Evolutionary conservation across 2,329 filamentous ascomycete species (phyloP).

Genomic region (Bretziella fagacearum): DNA sequence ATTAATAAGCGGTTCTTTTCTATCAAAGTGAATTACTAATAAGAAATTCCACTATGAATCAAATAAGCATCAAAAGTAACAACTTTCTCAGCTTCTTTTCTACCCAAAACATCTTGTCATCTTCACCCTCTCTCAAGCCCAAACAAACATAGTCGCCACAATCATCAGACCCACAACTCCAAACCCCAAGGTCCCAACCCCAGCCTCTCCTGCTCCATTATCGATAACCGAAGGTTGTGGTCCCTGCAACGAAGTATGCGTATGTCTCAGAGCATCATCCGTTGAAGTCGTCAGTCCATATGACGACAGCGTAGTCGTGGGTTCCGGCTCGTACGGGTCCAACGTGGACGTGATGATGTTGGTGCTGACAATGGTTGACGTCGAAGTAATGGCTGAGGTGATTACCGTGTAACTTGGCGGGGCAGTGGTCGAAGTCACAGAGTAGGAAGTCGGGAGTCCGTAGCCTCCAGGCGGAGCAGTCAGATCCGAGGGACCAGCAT

Average conservation of each 20-base stretch:
- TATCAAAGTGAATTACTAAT: neutral
- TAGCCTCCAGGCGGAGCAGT: conserved; percentile 1
- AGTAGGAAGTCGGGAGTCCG: neutral
- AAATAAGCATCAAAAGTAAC: neutral
- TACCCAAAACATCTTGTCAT: neutral
- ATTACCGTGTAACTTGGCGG: neutral
- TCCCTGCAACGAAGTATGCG: no score
- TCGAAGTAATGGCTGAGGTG: neutral
- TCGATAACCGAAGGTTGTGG: conserved; percentile 2
- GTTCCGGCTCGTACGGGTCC: neutral
- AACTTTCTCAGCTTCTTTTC: neutral
- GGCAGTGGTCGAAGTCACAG: neutral
- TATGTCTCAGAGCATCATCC: neutral
- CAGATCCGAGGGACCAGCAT: neutral
- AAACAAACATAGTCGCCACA: conserved; percentile 3
- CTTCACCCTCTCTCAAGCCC: neutral
- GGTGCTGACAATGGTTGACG: neutral
- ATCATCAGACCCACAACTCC: conserved; percentile 3
- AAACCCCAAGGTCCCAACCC: neutral
- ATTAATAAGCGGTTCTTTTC: no score
- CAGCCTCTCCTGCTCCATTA: neutral
- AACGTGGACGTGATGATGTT: conserved; percentile 3
- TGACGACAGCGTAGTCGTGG: neutral
- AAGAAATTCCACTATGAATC: neutral
- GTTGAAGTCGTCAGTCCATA: conserved; percentile 2